Evolutionary conservation across 2,329 filamentous ascomycete genomes (phyloP).

Genomic region (Talaromyces sp.): DNA sequence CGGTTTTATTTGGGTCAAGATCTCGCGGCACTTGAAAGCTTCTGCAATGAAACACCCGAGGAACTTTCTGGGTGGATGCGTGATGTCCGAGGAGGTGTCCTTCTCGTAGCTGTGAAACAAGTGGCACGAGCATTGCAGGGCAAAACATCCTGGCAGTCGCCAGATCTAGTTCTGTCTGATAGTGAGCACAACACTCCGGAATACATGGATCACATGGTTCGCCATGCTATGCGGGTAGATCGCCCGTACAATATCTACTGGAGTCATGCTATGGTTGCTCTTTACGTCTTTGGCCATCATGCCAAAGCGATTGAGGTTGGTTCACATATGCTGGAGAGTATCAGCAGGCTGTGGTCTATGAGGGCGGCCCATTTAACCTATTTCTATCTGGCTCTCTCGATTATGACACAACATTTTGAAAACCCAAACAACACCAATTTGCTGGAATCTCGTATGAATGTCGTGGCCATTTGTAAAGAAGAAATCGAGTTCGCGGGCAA

Average conservation of each 20-base stretch:
- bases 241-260: slow-evolving; percentile 52
- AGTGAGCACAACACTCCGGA: slow-evolving; percentile 45
- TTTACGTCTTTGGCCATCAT: slow-evolving; percentile 44
- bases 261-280: slow-evolving; percentile 41
- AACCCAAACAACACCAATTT: slow-evolving; percentile 39
- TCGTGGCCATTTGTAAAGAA: slow-evolving; percentile 44
- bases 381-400: slow-evolving; percentile 41
- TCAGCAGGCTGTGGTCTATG: slow-evolving; percentile 42
- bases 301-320: slow-evolving; percentile 39
- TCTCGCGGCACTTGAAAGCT: slow-evolving; percentile 52
- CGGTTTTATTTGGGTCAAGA: slow-evolving; percentile 54
- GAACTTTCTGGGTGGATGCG: slow-evolving; percentile 52
- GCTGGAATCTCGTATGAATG: slow-evolving; percentile 42
- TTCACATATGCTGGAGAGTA: slow-evolving; percentile 32
- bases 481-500: slow-evolving; percentile 48
- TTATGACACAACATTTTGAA: slow-evolving; percentile 39
- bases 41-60: slow-evolving; percentile 50
- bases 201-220: slow-evolving; percentile 45
- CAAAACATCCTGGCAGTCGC: slow-evolving; percentile 47
- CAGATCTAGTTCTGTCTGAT: slow-evolving; percentile 49
- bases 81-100: slow-evolving; percentile 54
- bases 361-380: slow-evolving; percentile 37
- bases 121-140: slow-evolving; percentile 55
- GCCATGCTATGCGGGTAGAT: slow-evolving; percentile 43
- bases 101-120: slow-evolving; percentile 51